These are phyloP conservation scores for Coemansia erecta DNA, from an alignment of 192 early-diverging fungal species.

Conservation along the genomic window DNA sequence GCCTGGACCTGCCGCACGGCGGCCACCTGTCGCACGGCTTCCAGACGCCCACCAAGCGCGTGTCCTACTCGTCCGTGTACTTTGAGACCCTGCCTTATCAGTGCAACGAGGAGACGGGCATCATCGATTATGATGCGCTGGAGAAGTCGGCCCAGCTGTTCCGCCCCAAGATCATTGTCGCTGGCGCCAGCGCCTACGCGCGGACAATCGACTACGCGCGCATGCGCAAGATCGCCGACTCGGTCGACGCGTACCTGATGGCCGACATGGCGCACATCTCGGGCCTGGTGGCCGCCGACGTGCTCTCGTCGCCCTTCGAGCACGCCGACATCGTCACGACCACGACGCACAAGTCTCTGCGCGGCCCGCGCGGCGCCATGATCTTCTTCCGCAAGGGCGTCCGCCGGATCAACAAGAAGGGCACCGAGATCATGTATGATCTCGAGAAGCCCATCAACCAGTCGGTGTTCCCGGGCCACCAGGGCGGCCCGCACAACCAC, in stretches of 20 bases:
- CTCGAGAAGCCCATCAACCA: slow-evolving; percentile 94
- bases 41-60: slow-evolving; percentile 95
- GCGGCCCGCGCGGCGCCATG: slow-evolving; percentile 97
- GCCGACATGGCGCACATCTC: slow-evolving; percentile 97
- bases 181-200: slow-evolving; percentile 92
- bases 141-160: slow-evolving; percentile 76
- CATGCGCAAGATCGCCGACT: slow-evolving; percentile 73
- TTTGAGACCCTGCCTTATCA: slow-evolving; percentile 97
- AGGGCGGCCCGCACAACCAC: slow-evolving; percentile 99
- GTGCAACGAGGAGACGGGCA: slow-evolving; percentile 82
- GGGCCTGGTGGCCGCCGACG: slow-evolving; percentile 84
- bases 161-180: slow-evolving; percentile 95
- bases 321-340: slow-evolving; percentile 97
- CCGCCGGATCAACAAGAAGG: slow-evolving; percentile 85
- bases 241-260: slow-evolving; percentile 86
- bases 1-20: slow-evolving; percentile 95
- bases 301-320: slow-evolving; percentile 86
- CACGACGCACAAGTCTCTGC: slow-evolving; percentile 97
- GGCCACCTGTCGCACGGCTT: slow-evolving; percentile 99
- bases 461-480: slow-evolving; percentile 97
- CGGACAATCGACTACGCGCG: slow-evolving; percentile 91
- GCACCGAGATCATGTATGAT: slow-evolving; percentile 80
- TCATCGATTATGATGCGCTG: slow-evolving; percentile 92
- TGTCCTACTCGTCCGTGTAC: slow-evolving; percentile 91
- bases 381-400: slow-evolving; percentile 98